These are phyloP conservation scores for Pyricularia sp. DNA, from an alignment of 2,329 filamentous ascomycete genomes.

Conservation along the genomic window DNA sequence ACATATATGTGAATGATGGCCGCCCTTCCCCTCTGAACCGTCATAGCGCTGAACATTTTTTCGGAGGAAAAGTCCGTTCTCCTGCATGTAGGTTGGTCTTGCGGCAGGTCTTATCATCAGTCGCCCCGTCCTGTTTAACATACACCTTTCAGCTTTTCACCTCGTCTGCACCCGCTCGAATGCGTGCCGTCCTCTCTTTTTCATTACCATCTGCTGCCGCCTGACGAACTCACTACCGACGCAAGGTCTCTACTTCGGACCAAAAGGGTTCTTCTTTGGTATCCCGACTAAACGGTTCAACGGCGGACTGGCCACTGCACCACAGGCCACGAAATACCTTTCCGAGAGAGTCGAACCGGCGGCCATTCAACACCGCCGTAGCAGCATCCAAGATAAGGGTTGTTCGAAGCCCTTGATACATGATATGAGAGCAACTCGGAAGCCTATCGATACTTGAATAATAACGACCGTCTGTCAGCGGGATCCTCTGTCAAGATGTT, in stretches of 20 bases:
- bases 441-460: not conserved
- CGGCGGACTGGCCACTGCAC: not conserved
- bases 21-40: conserved; percentile 10
- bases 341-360: not conserved
- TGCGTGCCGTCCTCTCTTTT: conserved; percentile 1
- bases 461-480: not conserved
- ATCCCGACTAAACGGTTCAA: not conserved
- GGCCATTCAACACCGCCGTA: not conserved
- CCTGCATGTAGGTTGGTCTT: conserved; percentile 11
- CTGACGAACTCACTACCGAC: conserved; percentile 5
- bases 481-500: conserved; percentile 26
- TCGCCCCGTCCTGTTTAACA: conserved; percentile 8
- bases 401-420: not conserved
- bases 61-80: conserved; percentile 10
- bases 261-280: not conserved
- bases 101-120: conserved; percentile 10
- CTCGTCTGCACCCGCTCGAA: not conserved
- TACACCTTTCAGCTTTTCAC: conserved; percentile 7
- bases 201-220: conserved; percentile 2
- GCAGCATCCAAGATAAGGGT: not conserved
- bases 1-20: conserved; percentile 15
- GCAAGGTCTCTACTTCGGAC: conserved; percentile 7
- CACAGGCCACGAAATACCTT: not conserved
- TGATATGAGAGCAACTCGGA: conserved; percentile 2
- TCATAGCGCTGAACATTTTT: conserved; percentile 6